Percentiles rank a stretch among this genome's conserved stretches.
phyloP scores from a whole-genome alignment of 2,329 filamentous ascomycete genomes.

The Fusarium pseudonygamai region DNA sequence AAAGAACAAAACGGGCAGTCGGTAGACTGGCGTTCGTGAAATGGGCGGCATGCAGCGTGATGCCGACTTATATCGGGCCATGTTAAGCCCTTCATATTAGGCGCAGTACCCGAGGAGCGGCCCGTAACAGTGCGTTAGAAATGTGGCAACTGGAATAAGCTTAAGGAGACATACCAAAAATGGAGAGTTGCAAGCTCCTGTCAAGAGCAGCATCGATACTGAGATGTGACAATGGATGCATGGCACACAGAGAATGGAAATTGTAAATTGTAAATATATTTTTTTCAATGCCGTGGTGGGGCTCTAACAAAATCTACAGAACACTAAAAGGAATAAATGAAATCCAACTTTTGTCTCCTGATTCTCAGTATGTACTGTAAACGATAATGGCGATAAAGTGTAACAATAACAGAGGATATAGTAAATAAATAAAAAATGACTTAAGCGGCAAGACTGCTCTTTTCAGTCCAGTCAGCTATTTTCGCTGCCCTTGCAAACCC shows the following conservation, averaged over 20 bases:
- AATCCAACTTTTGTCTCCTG: slow-evolving; percentile 14
- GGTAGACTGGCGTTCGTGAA: background rate
- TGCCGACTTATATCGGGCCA: background rate
- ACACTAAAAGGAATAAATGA: slow-evolving; percentile 10
- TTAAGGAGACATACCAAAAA: background rate
- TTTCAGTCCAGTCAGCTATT: slow-evolving; percentile 31
- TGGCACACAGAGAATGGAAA: background rate
- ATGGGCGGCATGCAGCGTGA: background rate
- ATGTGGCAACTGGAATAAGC: background rate
- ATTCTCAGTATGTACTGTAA: slow-evolving; percentile 15
- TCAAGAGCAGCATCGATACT: background rate
- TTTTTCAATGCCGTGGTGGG: slow-evolving; percentile 7
- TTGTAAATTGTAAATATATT: slow-evolving; percentile 1
- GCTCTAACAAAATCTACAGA: slow-evolving; percentile 30
- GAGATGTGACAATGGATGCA: background rate
- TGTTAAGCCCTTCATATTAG: background rate
- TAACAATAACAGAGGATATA: slow-evolving; percentile 24
- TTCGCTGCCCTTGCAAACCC: slow-evolving; percentile 37
- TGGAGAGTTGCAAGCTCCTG: background rate
- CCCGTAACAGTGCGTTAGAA: background rate
- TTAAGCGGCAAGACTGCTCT: slow-evolving; percentile 16
- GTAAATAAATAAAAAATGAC: slow-evolving; percentile 14
- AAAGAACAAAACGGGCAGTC: background rate
- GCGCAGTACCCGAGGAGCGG: background rate
- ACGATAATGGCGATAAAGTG: slow-evolving; percentile 7